Conservation (phyloP, 257 asterid genomes). For the Craterostigma plantagineum region DNA sequence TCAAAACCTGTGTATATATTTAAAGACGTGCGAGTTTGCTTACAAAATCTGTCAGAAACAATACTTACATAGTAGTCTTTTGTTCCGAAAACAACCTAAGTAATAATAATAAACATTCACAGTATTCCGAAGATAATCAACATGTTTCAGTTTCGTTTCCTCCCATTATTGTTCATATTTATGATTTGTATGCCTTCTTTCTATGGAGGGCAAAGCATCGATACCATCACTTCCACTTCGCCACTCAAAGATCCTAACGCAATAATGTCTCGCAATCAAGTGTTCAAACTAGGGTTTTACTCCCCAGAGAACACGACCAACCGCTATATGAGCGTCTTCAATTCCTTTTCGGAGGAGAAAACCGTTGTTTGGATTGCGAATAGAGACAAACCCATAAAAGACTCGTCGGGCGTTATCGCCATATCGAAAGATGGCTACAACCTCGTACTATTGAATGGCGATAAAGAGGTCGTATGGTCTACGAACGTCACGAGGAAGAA, state of each 20-base stretch:
- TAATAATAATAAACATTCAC: too few relatives aligned
- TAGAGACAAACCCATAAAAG: constrained; percentile 18
- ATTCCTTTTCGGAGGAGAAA: background rate
- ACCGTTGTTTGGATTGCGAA: constrained; percentile 45
- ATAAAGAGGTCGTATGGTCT: constrained; percentile 19
- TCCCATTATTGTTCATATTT: too few relatives aligned
- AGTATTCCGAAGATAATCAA: too few relatives aligned
- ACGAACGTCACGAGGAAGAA: constrained; percentile 9
- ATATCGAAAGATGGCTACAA: constrained; percentile 20
- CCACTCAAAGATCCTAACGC: constrained; percentile 12
- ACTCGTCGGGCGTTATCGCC: constrained; percentile 13
- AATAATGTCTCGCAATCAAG: constrained; percentile 9
- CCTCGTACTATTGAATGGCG: constrained; percentile 13
- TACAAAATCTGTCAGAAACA: too few relatives aligned
- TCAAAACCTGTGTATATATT: too few relatives aligned
- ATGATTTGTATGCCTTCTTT: too few relatives aligned
- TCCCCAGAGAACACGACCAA: constrained; percentile 18
- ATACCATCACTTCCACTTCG: constrained; percentile 10
- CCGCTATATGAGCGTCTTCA: constrained; percentile 6
- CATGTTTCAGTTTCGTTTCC: too few relatives aligned
- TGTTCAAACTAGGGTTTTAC: constrained; percentile 27
- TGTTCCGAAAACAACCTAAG: too few relatives aligned
- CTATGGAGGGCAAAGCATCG: constrained; percentile 9
- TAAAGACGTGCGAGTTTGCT: too few relatives aligned
- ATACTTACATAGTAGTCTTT: too few relatives aligned